A percentile compares a stretch with the other conserved stretches of the same genome.
Evolutionary conservation across 2,329 filamentous ascomycete species (phyloP).

Genomic region (Chalaropsis ovoidea): DNA sequence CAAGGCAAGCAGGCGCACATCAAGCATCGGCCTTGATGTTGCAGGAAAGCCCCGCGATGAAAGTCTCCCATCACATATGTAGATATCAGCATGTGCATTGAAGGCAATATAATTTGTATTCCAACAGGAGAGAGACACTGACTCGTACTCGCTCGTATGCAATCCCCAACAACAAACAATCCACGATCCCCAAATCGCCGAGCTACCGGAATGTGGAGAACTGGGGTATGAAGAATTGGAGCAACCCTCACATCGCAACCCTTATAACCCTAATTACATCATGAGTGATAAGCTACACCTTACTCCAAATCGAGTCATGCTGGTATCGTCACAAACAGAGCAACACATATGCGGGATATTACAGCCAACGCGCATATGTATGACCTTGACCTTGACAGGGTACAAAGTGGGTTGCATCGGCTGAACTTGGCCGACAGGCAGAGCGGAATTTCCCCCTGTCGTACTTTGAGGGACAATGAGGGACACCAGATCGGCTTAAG

Average conservation of each 20-base stretch:
- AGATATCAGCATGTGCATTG: constrained; percentile 2
- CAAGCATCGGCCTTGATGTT: neutral
- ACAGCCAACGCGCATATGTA: neutral
- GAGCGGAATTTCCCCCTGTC: neutral
- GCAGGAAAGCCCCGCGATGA: neutral
- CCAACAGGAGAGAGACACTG: neutral
- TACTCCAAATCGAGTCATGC: neutral
- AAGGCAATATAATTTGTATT: neutral
- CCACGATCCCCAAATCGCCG: neutral
- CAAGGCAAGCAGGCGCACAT: constrained; percentile 6
- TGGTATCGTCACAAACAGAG: neutral
- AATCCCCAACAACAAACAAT: neutral
- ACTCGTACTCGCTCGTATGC: neutral
- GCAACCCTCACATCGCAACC: neutral
- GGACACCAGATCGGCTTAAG: neutral
- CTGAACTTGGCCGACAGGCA: neutral
- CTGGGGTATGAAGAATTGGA: too few relatives aligned
- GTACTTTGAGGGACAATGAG: neutral
- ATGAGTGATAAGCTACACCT: neutral
- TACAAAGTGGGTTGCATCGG: constrained; percentile 14
- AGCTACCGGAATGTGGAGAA: too few relatives aligned
- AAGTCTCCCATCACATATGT: neutral
- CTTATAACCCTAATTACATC: neutral
- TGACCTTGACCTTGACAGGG: neutral
- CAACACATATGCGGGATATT: neutral